Conservation (phyloP, 2,329 filamentous ascomycete genomes). For the Helminthosporium solani region DNA sequence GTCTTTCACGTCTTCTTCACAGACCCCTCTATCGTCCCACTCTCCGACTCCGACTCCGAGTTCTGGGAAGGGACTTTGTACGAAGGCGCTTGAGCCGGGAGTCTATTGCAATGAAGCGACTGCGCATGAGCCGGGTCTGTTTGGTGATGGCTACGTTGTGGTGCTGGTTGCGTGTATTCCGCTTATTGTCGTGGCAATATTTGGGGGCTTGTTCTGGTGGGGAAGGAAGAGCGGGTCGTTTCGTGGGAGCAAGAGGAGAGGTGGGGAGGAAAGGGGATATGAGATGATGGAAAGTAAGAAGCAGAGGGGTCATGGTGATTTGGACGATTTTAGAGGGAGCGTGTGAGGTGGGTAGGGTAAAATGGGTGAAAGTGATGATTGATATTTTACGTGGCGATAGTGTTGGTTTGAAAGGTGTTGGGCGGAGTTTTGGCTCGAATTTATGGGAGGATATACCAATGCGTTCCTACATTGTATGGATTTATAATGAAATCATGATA, state of each 20-base stretch:
- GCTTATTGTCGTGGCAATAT: neutral
- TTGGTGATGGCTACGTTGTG: neutral
- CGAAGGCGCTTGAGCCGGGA: neutral
- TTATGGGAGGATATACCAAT: too few species aligned
- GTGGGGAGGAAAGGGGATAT: neutral
- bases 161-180: neutral
- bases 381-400: too few species aligned
- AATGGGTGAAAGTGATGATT: too few species aligned
- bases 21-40: neutral
- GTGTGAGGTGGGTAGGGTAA: too few species aligned
- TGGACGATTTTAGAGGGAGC: neutral
- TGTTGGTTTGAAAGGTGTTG: too few species aligned
- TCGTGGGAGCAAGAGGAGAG: neutral
- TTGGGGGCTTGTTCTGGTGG: neutral
- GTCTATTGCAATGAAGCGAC: neutral
- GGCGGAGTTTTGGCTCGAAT: too few species aligned
- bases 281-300: neutral
- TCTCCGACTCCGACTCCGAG: neutral
- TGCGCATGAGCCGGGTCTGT: neutral
- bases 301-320: neutral
- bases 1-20: too few species aligned
- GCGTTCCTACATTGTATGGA: too few species aligned
- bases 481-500: too few species aligned
- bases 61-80: neutral
- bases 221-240: neutral